Percentiles rank a stretch among this genome's conserved stretches.
These are phyloP conservation scores for Candida ponderosae DNA, from an alignment of 805 yeast species.

Conservation along the genomic window DNA sequence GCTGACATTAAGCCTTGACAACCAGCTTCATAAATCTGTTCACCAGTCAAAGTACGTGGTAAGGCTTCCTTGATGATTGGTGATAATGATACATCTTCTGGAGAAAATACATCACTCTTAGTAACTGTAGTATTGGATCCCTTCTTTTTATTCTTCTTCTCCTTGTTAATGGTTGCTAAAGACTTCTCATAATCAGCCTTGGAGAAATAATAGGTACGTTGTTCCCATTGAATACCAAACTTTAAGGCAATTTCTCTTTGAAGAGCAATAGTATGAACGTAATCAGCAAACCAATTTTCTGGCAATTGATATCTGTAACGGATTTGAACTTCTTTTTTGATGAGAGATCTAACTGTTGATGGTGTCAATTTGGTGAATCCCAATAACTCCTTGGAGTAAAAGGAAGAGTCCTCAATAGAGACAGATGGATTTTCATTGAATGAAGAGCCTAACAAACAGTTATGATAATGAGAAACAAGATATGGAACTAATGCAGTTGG, in stretches of 20 bases:
- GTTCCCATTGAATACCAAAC: constrained; percentile 82
- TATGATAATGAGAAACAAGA: constrained; percentile 64
- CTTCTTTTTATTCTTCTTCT: constrained; percentile 29
- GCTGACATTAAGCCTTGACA: constrained; percentile 13
- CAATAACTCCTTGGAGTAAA: constrained; percentile 34
- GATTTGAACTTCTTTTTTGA: constrained; percentile 43
- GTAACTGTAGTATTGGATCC: constrained; percentile 4
- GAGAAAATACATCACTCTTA: constrained; percentile 35
- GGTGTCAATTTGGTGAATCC: constrained; percentile 40
- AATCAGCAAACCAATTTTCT: constrained; percentile 34
- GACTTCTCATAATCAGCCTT: constrained; percentile 27
- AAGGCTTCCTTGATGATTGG: constrained; percentile 73
- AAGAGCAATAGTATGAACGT: constrained; percentile 32
- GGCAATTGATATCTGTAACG: constrained; percentile 62
- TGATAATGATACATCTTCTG: constrained; percentile 61
- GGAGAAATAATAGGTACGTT: constrained; percentile 31
- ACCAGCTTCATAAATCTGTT: constrained; percentile 70
- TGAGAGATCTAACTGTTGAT: constrained; percentile 30
- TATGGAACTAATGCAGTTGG: constrained; percentile 51
- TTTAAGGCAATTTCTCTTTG: constrained; percentile 68
- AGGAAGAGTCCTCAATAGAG: constrained; percentile 32
- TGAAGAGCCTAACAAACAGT: constrained; percentile 51
- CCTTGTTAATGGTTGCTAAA: constrained; percentile 12
- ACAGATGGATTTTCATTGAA: constrained; percentile 35
- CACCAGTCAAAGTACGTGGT: constrained; percentile 58